These are phyloP conservation scores for Lasiosphaeris hirsuta DNA, from an alignment of 495 filamentous ascomycete genomes.

Conservation along the genomic window DNA sequence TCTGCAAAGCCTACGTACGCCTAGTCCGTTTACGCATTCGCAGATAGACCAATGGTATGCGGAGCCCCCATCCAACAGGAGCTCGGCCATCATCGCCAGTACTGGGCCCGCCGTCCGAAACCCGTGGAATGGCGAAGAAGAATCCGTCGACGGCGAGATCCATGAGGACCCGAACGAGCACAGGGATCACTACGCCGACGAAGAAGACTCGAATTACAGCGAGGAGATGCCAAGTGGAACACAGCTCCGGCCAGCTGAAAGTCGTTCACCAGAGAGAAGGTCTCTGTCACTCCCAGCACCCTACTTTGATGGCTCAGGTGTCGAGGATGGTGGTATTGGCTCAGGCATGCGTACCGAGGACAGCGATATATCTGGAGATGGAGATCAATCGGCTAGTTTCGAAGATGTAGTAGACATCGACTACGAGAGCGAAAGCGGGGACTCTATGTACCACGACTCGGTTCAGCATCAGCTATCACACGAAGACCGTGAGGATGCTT, in stretches of 20 bases:
- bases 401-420: slow-evolving; percentile 33
- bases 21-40: slow-evolving; percentile 79
- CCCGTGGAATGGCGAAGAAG: slow-evolving; percentile 37
- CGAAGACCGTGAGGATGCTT: slow-evolving; percentile 94
- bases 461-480: slow-evolving; percentile 57
- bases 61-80: slow-evolving; percentile 37
- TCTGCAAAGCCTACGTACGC: slow-evolving; percentile 76
- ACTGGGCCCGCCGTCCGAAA: slow-evolving; percentile 16
- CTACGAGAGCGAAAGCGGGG: slow-evolving; percentile 46
- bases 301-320: neutral
- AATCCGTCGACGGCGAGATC: slow-evolving; percentile 26
- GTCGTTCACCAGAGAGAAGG: slow-evolving; percentile 13
- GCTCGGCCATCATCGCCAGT: slow-evolving; percentile 17
- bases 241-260: slow-evolving; percentile 9
- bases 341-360: slow-evolving; percentile 40
- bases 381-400: slow-evolving; percentile 15
- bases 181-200: slow-evolving; percentile 13
- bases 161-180: neutral
- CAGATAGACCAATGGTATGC: slow-evolving; percentile 67
- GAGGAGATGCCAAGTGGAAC: slow-evolving; percentile 11
- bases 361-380: slow-evolving; percentile 23
- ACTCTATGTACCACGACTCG: slow-evolving; percentile 57
- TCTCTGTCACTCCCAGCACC: neutral
- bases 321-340: slow-evolving; percentile 5
- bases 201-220: slow-evolving; percentile 24